These are phyloP conservation scores for Afroboletus lepidellus DNA, from an alignment of 1,284 basidiomycete genomes.

Conservation along the genomic window DNA sequence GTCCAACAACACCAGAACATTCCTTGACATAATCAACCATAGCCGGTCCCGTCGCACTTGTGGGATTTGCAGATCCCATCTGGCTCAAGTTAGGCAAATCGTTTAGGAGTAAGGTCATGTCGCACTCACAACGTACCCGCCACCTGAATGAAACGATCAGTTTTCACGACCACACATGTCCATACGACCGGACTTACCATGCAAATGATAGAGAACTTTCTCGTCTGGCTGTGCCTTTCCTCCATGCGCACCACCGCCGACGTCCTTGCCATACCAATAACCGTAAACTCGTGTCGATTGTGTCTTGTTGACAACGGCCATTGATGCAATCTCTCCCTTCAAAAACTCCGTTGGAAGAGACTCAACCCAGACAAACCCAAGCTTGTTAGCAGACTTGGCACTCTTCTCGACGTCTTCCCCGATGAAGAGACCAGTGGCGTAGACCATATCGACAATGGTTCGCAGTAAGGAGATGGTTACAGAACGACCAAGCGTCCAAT, in stretches of 20 bases:
- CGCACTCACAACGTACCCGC: conserved; percentile 1
- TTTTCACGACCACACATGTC: too few relatives aligned
- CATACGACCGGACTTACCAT: neutral
- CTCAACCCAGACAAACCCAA: conserved; percentile 3
- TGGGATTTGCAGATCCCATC: conserved; percentile 6
- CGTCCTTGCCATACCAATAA: conserved; percentile 1
- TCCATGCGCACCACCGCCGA: conserved; percentile 3
- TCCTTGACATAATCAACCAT: neutral
- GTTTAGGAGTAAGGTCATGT: neutral
- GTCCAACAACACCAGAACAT: neutral
- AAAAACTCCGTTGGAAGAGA: neutral
- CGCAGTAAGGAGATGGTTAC: neutral
- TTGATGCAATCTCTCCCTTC: conserved; percentile 1
- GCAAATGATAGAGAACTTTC: conserved; percentile 6
- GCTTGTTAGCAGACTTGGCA: conserved; percentile 1
- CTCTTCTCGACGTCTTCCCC: conserved; percentile 5
- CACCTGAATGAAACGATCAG: neutral
- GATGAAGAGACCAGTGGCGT: conserved; percentile 1
- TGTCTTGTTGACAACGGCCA: conserved; percentile 1
- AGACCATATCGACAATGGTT: neutral
- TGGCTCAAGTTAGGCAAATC: neutral
- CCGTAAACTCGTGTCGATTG: neutral
- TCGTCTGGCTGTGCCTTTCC: conserved; percentile 4
- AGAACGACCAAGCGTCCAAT: conserved; percentile 5
- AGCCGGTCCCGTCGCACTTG: neutral